Evolutionary conservation across 75 land plant species (phyloP).

Genomic region (Selaginella tamariscina): DNA sequence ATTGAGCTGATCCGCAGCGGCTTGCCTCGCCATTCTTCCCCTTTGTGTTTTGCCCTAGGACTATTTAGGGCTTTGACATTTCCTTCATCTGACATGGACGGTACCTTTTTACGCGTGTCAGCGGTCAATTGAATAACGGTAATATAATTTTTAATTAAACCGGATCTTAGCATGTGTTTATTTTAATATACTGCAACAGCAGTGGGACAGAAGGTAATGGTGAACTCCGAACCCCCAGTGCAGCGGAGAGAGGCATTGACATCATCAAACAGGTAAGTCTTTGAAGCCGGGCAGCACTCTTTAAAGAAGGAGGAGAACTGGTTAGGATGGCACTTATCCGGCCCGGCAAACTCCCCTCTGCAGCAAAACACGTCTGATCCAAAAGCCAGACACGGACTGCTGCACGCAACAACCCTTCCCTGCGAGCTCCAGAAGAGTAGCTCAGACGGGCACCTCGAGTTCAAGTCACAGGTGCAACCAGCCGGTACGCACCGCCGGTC

Average conservation of each 20-base stretch:
- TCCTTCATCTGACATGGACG: no score
- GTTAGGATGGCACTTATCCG: not conserved
- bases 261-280: not conserved
- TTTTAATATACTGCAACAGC: no score
- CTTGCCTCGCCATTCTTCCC: constrained; percentile 18
- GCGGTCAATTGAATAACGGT: no score
- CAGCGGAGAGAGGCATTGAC: not conserved
- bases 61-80: no score
- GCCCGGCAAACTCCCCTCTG: not conserved
- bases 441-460: not conserved
- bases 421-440: not conserved
- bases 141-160: no score
- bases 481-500: not conserved
- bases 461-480: not conserved
- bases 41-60: no score
- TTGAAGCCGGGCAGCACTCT: not conserved
- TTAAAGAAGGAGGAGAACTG: not conserved
- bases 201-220: not conserved
- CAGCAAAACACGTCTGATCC: not conserved
- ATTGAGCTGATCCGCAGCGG: constrained; percentile 63
- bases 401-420: not conserved
- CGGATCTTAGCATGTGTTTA: no score
- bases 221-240: not conserved
- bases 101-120: no score
- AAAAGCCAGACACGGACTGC: not conserved